Conservation (phyloP, 192 early-diverging fungal genomes). For the Backusella mclennaniae region DNA sequence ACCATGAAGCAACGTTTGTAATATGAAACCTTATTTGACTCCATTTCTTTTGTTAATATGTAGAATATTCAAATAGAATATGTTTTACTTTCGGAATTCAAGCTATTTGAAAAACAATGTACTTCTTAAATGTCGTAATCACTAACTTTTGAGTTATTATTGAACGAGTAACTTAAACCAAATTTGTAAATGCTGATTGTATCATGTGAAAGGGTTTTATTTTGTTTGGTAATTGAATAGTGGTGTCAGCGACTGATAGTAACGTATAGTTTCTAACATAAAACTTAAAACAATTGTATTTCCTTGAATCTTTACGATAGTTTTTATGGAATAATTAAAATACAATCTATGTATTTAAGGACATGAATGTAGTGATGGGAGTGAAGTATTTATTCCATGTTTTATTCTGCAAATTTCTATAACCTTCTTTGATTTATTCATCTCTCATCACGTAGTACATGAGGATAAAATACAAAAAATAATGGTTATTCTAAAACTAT, state of each 20-base stretch:
- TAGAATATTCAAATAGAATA: not conserved
- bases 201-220: not conserved
- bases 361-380: not conserved
- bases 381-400: not conserved
- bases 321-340: not conserved
- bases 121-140: not conserved
- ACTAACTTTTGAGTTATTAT: not conserved
- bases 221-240: not conserved
- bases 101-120: not conserved
- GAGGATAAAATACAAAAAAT: not conserved
- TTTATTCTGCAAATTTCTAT: not conserved
- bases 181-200: not conserved
- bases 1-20: not conserved
- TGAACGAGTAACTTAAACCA: not conserved
- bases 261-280: not conserved
- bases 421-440: not conserved
- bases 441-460: not conserved
- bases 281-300: not conserved
- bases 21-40: not conserved
- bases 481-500: not conserved
- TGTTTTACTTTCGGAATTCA: not conserved
- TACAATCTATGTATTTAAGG: not conserved
- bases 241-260: not conserved
- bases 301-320: not conserved
- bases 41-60: not conserved